These are phyloP conservation scores for Ophiosphaerella herpotricha DNA, from an alignment of 2,329 filamentous ascomycete species.

Conservation along the genomic window DNA sequence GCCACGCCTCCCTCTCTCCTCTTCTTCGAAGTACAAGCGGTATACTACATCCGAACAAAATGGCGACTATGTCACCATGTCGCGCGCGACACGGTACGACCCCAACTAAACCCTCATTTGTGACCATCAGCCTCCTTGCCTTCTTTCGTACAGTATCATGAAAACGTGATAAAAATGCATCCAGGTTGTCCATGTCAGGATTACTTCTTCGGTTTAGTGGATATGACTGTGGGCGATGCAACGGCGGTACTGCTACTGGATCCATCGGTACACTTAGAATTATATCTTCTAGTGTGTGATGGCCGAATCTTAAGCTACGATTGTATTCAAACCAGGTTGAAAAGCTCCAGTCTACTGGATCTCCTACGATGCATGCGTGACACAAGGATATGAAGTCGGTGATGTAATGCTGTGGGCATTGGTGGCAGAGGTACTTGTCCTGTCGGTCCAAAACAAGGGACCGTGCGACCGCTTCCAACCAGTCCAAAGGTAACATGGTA, in stretches of 20 bases:
- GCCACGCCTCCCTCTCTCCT: constrained; percentile 21
- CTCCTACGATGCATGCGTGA: constrained; percentile 20
- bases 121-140: constrained; percentile 34
- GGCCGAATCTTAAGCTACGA: constrained; percentile 18
- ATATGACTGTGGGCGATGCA: constrained; percentile 19
- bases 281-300: constrained; percentile 19
- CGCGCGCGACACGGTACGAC: constrained; percentile 35
- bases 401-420: constrained; percentile 28
- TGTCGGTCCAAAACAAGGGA: constrained; percentile 35
- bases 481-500: constrained; percentile 18
- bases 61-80: constrained; percentile 35
- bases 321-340: constrained; percentile 35
- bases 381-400: constrained; percentile 34
- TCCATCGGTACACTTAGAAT: constrained; percentile 11
- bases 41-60: constrained; percentile 44
- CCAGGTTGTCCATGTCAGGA: constrained; percentile 17
- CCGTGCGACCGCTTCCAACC: constrained; percentile 27
- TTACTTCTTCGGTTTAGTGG: constrained; percentile 13
- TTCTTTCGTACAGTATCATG: constrained; percentile 37
- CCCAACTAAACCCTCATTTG: constrained; percentile 27
- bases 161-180: constrained; percentile 35
- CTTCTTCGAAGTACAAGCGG: constrained; percentile 36
- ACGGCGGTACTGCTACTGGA: constrained; percentile 7
- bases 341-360: constrained; percentile 32
- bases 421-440: constrained; percentile 38